Base-by-base conservation (phyloP, 1,284 basidiomycete species). In the Cryptococcus floricola region DNA sequence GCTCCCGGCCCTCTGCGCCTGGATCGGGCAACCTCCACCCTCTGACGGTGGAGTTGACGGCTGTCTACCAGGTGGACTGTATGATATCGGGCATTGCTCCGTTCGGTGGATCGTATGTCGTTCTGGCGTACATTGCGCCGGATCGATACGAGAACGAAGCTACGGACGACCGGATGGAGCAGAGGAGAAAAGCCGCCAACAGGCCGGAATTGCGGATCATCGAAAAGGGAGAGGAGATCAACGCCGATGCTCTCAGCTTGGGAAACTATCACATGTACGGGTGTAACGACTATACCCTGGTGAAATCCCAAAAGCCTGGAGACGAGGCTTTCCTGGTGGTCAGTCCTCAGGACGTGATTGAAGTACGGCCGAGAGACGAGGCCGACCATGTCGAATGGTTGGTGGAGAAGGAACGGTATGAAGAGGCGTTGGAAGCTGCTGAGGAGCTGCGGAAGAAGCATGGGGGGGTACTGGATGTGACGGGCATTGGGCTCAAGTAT, bases 321-420 rank as follows among this genome's bases (percentile, higher is more conserved):
- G 68, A 74, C 16, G 70, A 76, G 41, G 81, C 80, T 41, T 78
- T 77, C 53, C 91, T 94, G 69, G 84, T 94, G 39, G 88, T 97
- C 23, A 90, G 88, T 60, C 96, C 95, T 1, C 81, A 84, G 63
- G 92, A 94, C 66, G 77, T 98, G 31, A 86, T 98, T 39, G 78
- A 93, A 3, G 93, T 92, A 4, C 83, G 85, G 61, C 87, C 89
- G 23, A 81, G 96, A 54, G 94, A 97, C 77, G 83, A 84, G 69
- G 83, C 85, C 65, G 96, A 99, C 74, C 93, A 96, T 69, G 85
- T 98, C 47, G 81, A 84, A 12, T 99, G 95, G 95, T 80, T 99
- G 16, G 86, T 98, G 16, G 91, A 97, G 68, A 82, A 85, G 60
- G 81, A 84, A 69, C 79, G 85, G 58, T 98, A 91, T 69, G 89